Conservation (phyloP, 768 basidiomycete species). For the Phanerodontia chrysosporium region DNA sequence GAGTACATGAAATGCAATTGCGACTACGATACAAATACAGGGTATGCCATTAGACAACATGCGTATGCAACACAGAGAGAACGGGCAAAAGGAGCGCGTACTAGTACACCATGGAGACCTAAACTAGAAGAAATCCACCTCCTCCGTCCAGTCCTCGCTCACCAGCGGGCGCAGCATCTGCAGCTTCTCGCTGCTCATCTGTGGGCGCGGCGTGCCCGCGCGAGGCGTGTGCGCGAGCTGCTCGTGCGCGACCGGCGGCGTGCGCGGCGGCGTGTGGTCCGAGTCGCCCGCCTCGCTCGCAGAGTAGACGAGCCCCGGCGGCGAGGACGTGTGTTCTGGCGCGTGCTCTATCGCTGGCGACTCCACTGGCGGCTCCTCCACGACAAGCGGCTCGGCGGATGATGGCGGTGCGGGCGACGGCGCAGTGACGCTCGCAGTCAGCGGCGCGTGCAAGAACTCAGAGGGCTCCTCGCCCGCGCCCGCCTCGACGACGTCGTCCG, state of each 20-base stretch:
- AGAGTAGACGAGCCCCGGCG: background rate
- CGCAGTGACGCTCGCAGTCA: background rate
- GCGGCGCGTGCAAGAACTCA: background rate
- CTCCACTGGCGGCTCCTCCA: background rate
- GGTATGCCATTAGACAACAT: too few relatives aligned
- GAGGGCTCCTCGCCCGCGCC: background rate
- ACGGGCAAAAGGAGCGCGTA: too few relatives aligned
- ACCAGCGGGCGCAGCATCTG: constrained; percentile 1
- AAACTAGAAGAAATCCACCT: constrained; percentile 1
- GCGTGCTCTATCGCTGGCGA: background rate
- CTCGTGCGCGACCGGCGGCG: background rate
- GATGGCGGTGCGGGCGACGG: background rate
- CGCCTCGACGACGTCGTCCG: background rate
- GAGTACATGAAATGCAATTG: too few relatives aligned
- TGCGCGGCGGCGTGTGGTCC: background rate
- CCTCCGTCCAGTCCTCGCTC: constrained; percentile 2
- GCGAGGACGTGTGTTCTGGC: background rate
- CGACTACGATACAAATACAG: too few relatives aligned
- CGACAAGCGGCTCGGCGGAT: too few relatives aligned
- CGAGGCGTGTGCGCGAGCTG: background rate
- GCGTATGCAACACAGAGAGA: too few relatives aligned
- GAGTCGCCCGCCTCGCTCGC: constrained; percentile 3
- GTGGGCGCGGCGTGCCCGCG: background rate
- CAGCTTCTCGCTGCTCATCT: background rate
- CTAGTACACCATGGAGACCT: background rate